Percentiles rank a stretch among this genome's conserved stretches.
Evolutionary conservation across 108 stramenopile species (phyloP).

Genomic region (Skeletonema tropicum): DNA sequence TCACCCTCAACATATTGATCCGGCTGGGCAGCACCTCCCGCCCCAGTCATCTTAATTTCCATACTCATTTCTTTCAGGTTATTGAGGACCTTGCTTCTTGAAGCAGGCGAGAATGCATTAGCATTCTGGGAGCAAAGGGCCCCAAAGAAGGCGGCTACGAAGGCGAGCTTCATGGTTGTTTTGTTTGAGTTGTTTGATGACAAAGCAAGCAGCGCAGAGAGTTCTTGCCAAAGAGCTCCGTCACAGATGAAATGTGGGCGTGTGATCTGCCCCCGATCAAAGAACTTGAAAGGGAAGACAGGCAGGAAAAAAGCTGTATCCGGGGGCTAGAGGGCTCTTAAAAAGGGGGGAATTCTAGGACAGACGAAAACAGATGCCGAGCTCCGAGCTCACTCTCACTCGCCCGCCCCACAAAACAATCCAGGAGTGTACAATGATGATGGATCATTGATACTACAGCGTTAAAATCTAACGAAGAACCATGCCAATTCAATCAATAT

Average conservation of each 20-base stretch:
- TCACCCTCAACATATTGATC: conserved; percentile 27
- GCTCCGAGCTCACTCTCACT: neutral
- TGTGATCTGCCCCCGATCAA: no score
- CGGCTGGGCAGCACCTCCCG: conserved; percentile 23
- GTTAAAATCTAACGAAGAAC: neutral
- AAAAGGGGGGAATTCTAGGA: neutral
- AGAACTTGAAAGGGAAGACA: no score
- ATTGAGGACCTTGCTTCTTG: conserved; percentile 22
- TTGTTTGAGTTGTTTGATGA: neutral
- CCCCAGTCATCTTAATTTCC: conserved; percentile 20
- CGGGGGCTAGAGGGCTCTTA: no score
- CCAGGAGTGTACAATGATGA: neutral
- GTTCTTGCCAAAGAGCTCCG: no score
- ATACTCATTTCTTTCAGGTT: conserved; percentile 33
- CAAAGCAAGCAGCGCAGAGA: neutral
- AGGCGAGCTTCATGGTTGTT: conserved; percentile 33
- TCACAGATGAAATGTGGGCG: no score
- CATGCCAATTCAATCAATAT: conserved; percentile 22
- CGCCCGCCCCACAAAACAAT: neutral
- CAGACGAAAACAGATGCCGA: neutral
- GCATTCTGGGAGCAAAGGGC: conserved; percentile 27
- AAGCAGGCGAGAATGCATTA: conserved; percentile 33
- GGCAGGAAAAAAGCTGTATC: no score
- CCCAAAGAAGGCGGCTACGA: conserved; percentile 23
- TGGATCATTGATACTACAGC: neutral